phyloP scores from a whole-genome alignment of 2,329 filamentous ascomycete genomes.

The Scedosporium aurantiacum region DNA sequence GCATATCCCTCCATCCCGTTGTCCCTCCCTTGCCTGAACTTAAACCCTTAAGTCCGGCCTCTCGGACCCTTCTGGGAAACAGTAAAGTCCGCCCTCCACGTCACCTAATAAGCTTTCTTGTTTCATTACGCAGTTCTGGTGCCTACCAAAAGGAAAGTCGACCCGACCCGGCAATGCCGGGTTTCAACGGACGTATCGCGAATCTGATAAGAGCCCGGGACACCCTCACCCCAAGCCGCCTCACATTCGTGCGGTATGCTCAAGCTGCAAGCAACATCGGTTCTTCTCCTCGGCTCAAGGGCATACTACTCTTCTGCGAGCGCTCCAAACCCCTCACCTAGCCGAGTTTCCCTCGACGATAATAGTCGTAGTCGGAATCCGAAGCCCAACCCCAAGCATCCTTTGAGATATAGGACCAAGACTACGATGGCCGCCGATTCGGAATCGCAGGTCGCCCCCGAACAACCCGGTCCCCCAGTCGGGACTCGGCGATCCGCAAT shows the following conservation, averaged over 20 bases:
- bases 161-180: constrained; percentile 3
- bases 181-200: background rate
- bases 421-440: constrained; percentile 4
- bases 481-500: background rate
- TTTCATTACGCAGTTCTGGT: background rate
- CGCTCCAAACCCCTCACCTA: constrained; percentile 1
- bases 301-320: constrained; percentile 23
- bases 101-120: background rate
- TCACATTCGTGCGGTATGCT: constrained; percentile 28
- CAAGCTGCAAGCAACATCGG: constrained; percentile 28
- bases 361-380: constrained; percentile 11
- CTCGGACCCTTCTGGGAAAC: background rate
- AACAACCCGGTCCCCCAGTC: background rate
- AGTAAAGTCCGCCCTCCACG: background rate
- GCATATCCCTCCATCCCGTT: background rate
- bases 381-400: constrained; percentile 12
- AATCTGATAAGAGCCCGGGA: constrained; percentile 1
- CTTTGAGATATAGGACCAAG: constrained; percentile 3
- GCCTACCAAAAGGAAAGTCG: background rate
- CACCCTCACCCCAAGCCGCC: constrained; percentile 9
- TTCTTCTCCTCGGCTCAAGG: constrained; percentile 30
- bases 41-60: constrained; percentile 5
- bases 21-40: too few relatives aligned
- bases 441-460: background rate
- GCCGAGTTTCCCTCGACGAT: constrained; percentile 5